Evolutionary conservation across 148 eudicot genomes (phyloP), one percentile per base, ranked within the genome.

Genomic region (Rhododendron ferrugineum): DNA sequence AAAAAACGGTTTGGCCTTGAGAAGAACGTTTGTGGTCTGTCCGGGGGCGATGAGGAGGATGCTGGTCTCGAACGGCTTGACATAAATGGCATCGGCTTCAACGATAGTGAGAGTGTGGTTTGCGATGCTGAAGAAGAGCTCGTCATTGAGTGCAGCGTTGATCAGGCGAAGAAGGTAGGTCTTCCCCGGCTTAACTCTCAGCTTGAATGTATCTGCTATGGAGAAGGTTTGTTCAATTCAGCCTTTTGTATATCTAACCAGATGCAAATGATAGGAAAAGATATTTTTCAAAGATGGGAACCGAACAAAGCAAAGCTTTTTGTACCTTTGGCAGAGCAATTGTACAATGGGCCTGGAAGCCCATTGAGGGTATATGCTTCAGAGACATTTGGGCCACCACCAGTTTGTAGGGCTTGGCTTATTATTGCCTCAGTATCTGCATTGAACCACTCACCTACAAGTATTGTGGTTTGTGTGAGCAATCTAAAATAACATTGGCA

Each of bases 141-240:
- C 94, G 78, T 92, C 93, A 70, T 92, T 92, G 28, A 92, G 93
- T 81, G 94, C 94, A 1, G 94, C 94, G 82, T 92, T 92, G 92
- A 92, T 92, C 16, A 92, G 13, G 1, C 93, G 88, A 2, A 92
- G 90, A 13, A 92, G 93, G 32, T 92, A 92, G 2, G 93, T 91
- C 80, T 89, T 92, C 7, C 92, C 92, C 0, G 93, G 90, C 84
- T 91, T 91, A 6, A 92, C 94, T 81, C 34, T 92, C 46, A 92
- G 66, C 86, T 89, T 91, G 88, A 91, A 92, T 52, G 94, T 92
- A 75, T 92, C 93, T 91, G 37, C 18, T 3, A 82, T 40, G 42
- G 42, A 40, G 42, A 40, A 40, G 42, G 37, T 6, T 36, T 40
- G 16, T 42, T 62, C 4, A 37, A 6, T 74, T 74, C 78, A 34